Evolutionary conservation across 441 rosid genomes (phyloP).

Genomic region (Euphorbia corollata): DNA sequence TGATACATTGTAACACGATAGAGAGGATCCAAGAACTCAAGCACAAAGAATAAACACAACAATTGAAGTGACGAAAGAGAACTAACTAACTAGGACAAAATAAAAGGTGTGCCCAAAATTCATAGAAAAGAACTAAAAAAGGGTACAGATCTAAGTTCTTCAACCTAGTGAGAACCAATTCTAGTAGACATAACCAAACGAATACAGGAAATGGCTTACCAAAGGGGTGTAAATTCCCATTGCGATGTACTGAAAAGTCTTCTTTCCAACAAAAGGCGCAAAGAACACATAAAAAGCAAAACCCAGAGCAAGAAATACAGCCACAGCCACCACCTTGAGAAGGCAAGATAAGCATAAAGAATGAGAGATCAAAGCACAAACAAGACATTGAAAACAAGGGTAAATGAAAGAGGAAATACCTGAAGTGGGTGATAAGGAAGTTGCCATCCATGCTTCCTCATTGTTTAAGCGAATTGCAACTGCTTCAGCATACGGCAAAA

Average conservation of each 20-base stretch:
- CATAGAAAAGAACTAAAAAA: constrained; percentile 21
- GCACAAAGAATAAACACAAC: constrained; percentile 22
- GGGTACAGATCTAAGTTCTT: constrained; percentile 44
- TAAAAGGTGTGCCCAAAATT: constrained; percentile 7
- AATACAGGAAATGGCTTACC: constrained; percentile 35
- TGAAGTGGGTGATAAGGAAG: constrained; percentile 98
- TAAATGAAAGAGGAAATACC: constrained; percentile 30
- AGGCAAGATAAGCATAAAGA: constrained; percentile 22
- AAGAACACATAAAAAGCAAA: constrained; percentile 98
- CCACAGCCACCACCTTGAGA: constrained; percentile 91
- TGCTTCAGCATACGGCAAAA: too few species aligned
- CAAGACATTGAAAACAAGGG: not conserved
- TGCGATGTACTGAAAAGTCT: constrained; percentile 61
- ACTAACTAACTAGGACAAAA: constrained; percentile 16
- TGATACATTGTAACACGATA: constrained; percentile 14
- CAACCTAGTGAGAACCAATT: constrained; percentile 13
- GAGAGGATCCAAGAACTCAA: constrained; percentile 19
- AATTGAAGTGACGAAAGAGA: constrained; percentile 21
- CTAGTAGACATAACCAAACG: not conserved
- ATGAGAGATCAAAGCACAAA: constrained; percentile 21
- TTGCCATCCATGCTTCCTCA: constrained; percentile 99
- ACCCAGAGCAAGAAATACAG: constrained; percentile 93
- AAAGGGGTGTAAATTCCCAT: constrained; percentile 94
- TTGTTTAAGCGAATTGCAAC: constrained; percentile 23
- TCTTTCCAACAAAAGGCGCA: constrained; percentile 92